phyloP scores from a whole-genome alignment of 352 stramenopile genomes.

The Globisporangium irregulare region DNA sequence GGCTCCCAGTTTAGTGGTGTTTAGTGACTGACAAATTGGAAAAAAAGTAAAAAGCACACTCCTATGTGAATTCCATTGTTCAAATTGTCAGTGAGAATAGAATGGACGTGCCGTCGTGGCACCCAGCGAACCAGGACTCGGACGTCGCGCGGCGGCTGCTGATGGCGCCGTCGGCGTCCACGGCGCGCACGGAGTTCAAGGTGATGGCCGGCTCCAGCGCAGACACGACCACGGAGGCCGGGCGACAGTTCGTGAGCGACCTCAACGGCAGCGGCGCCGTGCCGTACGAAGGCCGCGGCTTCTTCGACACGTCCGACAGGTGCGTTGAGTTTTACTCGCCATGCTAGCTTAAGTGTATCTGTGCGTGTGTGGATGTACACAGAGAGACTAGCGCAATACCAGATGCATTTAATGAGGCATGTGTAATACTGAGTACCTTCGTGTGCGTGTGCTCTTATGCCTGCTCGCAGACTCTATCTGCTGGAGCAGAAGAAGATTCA shows the following conservation, averaged over 20 bases:
- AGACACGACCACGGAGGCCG: slow-evolving; percentile 65
- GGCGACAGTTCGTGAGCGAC: slow-evolving; percentile 53
- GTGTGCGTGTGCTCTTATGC: background rate
- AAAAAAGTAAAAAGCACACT: too few species aligned
- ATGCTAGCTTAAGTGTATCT: background rate
- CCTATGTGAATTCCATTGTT: background rate
- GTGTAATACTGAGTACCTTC: background rate
- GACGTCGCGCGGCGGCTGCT: slow-evolving; percentile 31
- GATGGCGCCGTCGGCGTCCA: slow-evolving; percentile 16
- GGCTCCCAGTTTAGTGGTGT: background rate
- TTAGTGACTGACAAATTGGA: too few species aligned
- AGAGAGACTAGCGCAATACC: background rate
- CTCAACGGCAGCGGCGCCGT: slow-evolving; percentile 31
- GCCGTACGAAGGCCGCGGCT: slow-evolving; percentile 40
- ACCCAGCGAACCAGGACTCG: slow-evolving; percentile 64
- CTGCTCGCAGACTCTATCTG: slow-evolving; percentile 44
- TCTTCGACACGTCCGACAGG: slow-evolving; percentile 73
- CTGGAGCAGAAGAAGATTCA: slow-evolving; percentile 60
- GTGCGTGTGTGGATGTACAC: background rate
- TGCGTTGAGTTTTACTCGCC: background rate
- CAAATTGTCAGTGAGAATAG: slow-evolving; percentile 23
- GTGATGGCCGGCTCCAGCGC: slow-evolving; percentile 53
- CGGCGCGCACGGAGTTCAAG: slow-evolving; percentile 63
- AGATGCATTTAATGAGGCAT: background rate
- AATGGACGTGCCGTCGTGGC: slow-evolving; percentile 66